Percentiles rank a stretch among this genome's conserved stretches.
Conservation (phyloP, 768 basidiomycete species). For the Mycena amicta region DNA sequence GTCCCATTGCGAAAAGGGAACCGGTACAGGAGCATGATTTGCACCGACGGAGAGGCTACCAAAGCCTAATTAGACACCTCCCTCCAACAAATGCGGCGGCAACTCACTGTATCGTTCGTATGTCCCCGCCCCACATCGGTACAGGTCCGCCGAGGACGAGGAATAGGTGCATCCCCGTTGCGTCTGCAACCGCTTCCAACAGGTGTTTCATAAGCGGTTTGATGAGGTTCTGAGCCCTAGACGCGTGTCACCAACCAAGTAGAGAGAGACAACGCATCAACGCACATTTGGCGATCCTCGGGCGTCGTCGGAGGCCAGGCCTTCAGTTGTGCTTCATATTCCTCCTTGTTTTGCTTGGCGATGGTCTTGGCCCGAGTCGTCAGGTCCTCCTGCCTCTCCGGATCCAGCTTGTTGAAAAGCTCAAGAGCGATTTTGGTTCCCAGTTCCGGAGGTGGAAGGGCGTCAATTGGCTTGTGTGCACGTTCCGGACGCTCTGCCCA, state of each 20-base stretch:
- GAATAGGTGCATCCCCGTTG: neutral
- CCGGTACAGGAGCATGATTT: neutral
- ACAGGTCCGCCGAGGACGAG: constrained; percentile 4
- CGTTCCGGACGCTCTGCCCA: neutral
- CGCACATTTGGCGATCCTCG: constrained; percentile 6
- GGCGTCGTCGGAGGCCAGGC: neutral
- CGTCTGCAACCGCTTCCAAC: neutral
- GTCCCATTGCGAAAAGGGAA: neutral
- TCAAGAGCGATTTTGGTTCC: neutral
- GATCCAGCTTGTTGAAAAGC: neutral
- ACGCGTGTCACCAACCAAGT: neutral
- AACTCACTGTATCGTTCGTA: neutral
- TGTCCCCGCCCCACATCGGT: constrained; percentile 4
- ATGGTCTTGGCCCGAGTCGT: neutral
- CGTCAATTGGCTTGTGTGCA: neutral
- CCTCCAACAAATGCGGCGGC: neutral
- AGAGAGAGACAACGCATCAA: neutral
- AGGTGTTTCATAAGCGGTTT: neutral
- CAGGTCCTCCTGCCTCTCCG: neutral
- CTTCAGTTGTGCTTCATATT: neutral
- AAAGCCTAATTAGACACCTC: neutral
- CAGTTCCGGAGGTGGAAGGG: neutral
- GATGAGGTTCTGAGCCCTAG: constrained; percentile 1
- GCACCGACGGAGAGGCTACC: neutral
- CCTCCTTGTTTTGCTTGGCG: neutral